phyloP scores from a whole-genome alignment of 2,329 filamentous ascomycete species.

The Xylariales sp. region DNA sequence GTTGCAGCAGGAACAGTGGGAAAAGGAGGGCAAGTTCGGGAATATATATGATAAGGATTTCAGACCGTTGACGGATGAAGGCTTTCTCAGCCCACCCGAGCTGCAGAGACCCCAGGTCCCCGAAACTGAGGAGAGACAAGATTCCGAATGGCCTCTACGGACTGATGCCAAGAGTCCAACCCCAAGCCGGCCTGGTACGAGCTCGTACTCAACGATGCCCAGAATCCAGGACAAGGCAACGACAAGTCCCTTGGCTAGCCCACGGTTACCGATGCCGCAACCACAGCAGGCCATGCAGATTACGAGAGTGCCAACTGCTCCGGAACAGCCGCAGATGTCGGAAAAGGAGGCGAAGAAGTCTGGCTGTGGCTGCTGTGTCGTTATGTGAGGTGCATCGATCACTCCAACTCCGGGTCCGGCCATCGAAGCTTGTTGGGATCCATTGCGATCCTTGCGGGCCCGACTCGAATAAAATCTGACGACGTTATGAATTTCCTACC shows the following conservation, averaged over 20 bases:
- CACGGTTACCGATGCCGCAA: conserved; percentile 39
- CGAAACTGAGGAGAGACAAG: conserved; percentile 22
- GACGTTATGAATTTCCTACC: conserved; percentile 7
- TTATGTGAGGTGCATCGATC: conserved; percentile 56
- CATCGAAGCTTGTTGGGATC: neutral
- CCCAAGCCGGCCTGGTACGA: conserved; percentile 38
- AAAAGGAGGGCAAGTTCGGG: conserved; percentile 82
- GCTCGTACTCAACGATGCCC: conserved; percentile 60
- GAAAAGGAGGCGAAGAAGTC: conserved; percentile 49
- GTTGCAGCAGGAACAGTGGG: conserved; percentile 92
- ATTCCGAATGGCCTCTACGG: conserved; percentile 57
- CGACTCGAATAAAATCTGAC: conserved; percentile 4
- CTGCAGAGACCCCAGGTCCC: conserved; percentile 23
- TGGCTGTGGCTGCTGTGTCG: conserved; percentile 66
- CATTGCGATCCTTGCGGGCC: neutral
- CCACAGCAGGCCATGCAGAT: conserved; percentile 35
- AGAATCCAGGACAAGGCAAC: conserved; percentile 46
- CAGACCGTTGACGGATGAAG: conserved; percentile 70
- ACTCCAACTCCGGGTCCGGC: neutral
- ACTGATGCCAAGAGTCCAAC: conserved; percentile 45
- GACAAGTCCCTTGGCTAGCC: conserved; percentile 38
- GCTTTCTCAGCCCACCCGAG: conserved; percentile 42
- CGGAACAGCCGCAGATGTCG: conserved; percentile 42
- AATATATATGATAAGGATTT: conserved; percentile 85
- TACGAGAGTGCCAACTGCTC: conserved; percentile 44